Evolutionary conservation across 2,329 filamentous ascomycete species (phyloP), one percentile per base, ranked within the genome.

Genomic region (Drechmeria coniospora): DNA sequence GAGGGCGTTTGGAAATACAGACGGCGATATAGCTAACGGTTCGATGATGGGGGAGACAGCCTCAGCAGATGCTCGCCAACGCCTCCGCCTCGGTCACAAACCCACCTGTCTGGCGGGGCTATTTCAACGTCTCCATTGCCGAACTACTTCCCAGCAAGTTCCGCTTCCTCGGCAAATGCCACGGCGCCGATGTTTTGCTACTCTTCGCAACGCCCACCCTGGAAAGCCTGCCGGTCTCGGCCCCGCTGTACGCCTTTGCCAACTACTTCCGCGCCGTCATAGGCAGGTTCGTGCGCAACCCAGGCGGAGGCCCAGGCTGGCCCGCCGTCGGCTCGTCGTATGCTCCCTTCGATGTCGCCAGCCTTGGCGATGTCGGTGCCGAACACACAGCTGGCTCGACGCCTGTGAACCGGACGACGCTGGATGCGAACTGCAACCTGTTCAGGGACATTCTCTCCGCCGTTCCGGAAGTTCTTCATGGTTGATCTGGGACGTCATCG

Each of bases 61-160:
- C 45, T 4, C 39, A 46, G 9, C 32, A 26, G 2, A 41, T 40
- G 2, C 31, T 44, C 0, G 39, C 45, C 23, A 35, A 37, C n/a
- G 23, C 57, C 3, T 41, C 44, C 1, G 25, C 42, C 2, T 28
- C 37, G 0, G 16, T 35, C 4, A 23, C 28, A 4, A 39, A 32
- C 13, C 35, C 32, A 12, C 35, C 43, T 10, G 41, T 39, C 1
- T 47, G 46, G 46, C 36, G 41, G 9, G 43, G 39, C 30, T 36
- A 34, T 33, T 45, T 43, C 36, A 47, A 46, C 26, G 23, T 34
- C 5, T 47, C 44, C 2, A 23, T 41, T 14, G 30, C 35, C 0
- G 35, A 34, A n/a, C 26, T 42, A 8, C 15, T 47, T 2, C 37
- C 36, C 2, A 19, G 32, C 1, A 19, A 42, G 12, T 41, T 36